Conservation (phyloP, 2,329 filamentous ascomycete genomes). For the Emergomyces orientalis region DNA sequence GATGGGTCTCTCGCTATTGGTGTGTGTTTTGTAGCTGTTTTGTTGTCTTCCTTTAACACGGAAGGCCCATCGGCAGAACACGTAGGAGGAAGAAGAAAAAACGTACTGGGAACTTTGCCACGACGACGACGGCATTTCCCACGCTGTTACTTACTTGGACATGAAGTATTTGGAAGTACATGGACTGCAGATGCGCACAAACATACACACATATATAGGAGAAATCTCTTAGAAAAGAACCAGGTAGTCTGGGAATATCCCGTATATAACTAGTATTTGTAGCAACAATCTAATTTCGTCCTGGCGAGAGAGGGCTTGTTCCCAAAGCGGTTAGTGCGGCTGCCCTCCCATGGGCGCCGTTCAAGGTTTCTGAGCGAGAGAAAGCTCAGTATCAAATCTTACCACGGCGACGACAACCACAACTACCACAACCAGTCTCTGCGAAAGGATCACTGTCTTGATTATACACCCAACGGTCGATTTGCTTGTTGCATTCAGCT, state of each 20-base stretch:
- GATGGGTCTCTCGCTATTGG: not conserved
- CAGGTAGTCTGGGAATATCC: not conserved
- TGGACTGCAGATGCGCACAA: not conserved
- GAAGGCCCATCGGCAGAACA: not conserved
- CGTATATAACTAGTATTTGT: no score
- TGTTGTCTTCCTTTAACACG: not conserved
- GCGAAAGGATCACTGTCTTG: not conserved
- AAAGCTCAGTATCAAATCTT: not conserved
- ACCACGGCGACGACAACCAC: not conserved
- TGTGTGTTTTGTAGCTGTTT: not conserved
- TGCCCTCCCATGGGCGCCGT: not conserved
- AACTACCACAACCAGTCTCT: not conserved
- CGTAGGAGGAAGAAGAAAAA: not conserved
- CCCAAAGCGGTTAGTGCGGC: conserved; percentile 2
- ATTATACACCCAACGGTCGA: not conserved
- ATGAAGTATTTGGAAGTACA: not conserved
- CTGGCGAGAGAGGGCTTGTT: not conserved
- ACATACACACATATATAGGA: not conserved
- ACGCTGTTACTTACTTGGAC: not conserved
- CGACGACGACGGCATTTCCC: not conserved
- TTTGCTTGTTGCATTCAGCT: conserved; percentile 1
- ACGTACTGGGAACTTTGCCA: not conserved
- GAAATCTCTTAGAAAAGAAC: not conserved
- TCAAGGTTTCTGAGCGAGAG: not conserved
- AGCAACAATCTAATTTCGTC: no score